phyloP scores from a whole-genome alignment of 1,139 yeast genomes.

The Hansenula anomala region DNA sequence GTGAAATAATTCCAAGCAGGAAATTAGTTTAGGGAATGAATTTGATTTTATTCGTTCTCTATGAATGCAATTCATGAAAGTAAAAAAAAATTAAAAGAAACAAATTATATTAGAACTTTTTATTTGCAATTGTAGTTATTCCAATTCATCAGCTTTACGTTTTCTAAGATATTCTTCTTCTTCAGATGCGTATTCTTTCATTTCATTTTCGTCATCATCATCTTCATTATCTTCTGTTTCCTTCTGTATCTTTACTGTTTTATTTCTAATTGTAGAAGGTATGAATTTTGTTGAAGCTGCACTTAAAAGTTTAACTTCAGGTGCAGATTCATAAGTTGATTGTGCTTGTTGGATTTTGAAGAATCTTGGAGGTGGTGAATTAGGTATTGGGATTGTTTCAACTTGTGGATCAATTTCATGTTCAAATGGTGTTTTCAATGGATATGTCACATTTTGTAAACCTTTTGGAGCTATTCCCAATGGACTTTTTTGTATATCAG shows the following conservation, averaged over 20 bases:
- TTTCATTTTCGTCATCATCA: background rate
- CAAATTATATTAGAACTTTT: background rate
- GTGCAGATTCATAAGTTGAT: slow-evolving; percentile 9
- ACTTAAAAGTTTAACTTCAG: background rate
- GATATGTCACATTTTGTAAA: slow-evolving; percentile 20
- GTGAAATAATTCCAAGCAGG: too few relatives aligned
- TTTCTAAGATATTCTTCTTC: slow-evolving; percentile 6
- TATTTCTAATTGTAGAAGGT: slow-evolving; percentile 11
- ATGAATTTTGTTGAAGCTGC: slow-evolving; percentile 6
- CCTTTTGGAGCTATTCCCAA: slow-evolving; percentile 30
- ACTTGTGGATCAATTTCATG: slow-evolving; percentile 4
- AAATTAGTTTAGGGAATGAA: too few relatives aligned
- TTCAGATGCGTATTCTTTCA: slow-evolving; percentile 3
- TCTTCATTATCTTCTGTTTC: background rate
- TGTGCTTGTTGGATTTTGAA: slow-evolving; percentile 21
- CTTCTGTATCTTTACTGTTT: background rate
- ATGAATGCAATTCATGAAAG: slow-evolving; percentile 3
- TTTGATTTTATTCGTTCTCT: background rate
- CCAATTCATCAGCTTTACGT: slow-evolving; percentile 7
- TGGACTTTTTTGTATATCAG: slow-evolving; percentile 15
- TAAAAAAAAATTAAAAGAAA: too few relatives aligned
- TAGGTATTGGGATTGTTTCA: slow-evolving; percentile 20
- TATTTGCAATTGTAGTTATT: background rate
- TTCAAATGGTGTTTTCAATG: slow-evolving; percentile 2
- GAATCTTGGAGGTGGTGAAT: slow-evolving; percentile 25